Percentiles rank a stretch among this genome's conserved stretches.
phyloP scores from a whole-genome alignment of 805 yeast species.

The Candida nonsorbophila region DNA sequence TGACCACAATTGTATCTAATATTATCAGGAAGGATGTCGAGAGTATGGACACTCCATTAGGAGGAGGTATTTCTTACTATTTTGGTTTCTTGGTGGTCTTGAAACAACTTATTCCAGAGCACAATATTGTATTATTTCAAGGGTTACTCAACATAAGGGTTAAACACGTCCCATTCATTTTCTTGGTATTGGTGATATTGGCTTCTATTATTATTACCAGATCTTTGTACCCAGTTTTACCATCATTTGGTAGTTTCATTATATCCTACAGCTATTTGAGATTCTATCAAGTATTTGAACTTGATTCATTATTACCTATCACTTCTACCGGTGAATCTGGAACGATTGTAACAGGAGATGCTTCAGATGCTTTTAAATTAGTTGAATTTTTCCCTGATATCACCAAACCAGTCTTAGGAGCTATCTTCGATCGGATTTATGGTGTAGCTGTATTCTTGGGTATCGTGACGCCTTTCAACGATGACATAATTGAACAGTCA shows the following conservation, averaged over 20 bases:
- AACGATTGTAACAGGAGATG: slow-evolving; percentile 63
- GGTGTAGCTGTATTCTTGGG: slow-evolving; percentile 38
- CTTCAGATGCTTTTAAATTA: slow-evolving; percentile 82
- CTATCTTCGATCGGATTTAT: slow-evolving; percentile 39
- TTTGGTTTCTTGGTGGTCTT: slow-evolving; percentile 53
- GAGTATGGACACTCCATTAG: slow-evolving; percentile 41
- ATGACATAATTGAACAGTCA: slow-evolving; percentile 66
- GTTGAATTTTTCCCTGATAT: slow-evolving; percentile 78
- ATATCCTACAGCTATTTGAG: slow-evolving; percentile 74
- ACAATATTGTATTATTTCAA: slow-evolving; percentile 44
- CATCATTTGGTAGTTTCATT: slow-evolving; percentile 55
- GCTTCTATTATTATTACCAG: slow-evolving; percentile 30
- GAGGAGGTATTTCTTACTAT: slow-evolving; percentile 48
- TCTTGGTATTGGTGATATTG: slow-evolving; percentile 22
- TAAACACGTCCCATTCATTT: slow-evolving; percentile 56
- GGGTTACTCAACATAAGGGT: slow-evolving; percentile 46
- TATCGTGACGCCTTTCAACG: slow-evolving; percentile 57
- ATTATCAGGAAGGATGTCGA: slow-evolving; percentile 27
- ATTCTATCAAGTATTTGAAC: slow-evolving; percentile 59
- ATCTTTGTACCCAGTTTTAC: slow-evolving; percentile 48
- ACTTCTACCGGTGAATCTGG: slow-evolving; percentile 21
- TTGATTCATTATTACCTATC: slow-evolving; percentile 51
- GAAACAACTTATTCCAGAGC: slow-evolving; percentile 56
- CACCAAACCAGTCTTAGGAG: slow-evolving; percentile 45
- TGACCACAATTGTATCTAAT: slow-evolving; percentile 34